Evolutionary conservation across 2,329 filamentous ascomycete genomes (phyloP).

Genomic region (Colletotrichum sp.): DNA sequence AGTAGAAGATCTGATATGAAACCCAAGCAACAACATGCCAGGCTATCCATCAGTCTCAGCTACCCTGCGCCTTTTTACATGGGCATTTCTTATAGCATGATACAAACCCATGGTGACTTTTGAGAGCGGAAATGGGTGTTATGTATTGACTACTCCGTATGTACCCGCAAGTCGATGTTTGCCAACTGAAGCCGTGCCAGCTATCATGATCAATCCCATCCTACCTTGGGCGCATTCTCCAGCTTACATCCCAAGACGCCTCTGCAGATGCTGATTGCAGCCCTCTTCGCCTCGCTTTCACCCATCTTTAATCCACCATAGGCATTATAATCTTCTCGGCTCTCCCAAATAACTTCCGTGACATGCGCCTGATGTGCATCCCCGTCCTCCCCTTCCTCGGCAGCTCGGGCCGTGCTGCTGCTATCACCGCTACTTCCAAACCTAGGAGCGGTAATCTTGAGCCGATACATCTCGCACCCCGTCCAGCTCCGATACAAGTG

Average conservation of each 20-base stretch:
- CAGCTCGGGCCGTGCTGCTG: background rate
- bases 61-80: too few species aligned
- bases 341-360: background rate
- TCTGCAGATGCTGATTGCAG: background rate
- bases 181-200: background rate
- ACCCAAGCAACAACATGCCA: too few species aligned
- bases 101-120: too few species aligned
- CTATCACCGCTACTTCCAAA: background rate
- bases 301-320: accelerated
- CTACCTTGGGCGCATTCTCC: background rate
- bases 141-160: background rate
- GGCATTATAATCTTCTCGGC: background rate
- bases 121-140: background rate
- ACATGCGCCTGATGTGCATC: background rate
- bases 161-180: background rate
- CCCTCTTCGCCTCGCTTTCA: background rate
- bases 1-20: background rate
- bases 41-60: too few species aligned
- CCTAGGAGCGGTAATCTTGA: background rate
- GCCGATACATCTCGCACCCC: background rate
- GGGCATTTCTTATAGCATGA: too few species aligned
- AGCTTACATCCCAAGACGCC: accelerated
- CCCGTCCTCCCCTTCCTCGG: background rate
- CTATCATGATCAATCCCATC: background rate
- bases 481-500: background rate